Evolutionary conservation across 1,139 yeast genomes (phyloP).

Genomic region (Trichomonascaceae sp.): DNA sequence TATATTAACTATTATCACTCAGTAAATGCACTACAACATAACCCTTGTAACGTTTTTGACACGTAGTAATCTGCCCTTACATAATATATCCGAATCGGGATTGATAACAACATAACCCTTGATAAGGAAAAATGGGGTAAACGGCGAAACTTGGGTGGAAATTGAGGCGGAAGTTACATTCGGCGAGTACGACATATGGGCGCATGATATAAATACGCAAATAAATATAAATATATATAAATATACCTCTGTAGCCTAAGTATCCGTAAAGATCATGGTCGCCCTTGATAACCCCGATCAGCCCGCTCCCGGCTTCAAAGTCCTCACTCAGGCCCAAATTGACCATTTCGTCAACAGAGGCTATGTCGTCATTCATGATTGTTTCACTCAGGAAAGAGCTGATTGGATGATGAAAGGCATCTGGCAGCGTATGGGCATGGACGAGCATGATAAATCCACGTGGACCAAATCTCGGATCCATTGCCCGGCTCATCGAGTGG

Average conservation of each 20-base stretch:
- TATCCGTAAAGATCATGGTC: background rate
- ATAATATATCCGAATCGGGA: background rate
- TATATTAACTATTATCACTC: no score
- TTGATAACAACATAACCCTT: background rate
- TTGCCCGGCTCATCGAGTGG: conserved; percentile 13
- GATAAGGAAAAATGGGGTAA: background rate
- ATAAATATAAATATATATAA: no score
- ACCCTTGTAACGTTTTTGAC: no score
- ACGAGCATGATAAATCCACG: conserved; percentile 11
- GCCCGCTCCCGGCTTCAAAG: conserved; percentile 19
- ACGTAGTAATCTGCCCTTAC: no score
- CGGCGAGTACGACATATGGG: no score
- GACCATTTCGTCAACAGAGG: conserved; percentile 20
- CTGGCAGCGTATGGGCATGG: conserved; percentile 13
- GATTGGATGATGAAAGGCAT: conserved; percentile 14
- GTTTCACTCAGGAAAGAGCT: conserved; percentile 9
- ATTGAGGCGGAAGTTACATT: background rate
- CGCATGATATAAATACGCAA: no score
- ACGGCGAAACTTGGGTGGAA: background rate
- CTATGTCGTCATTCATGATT: conserved; percentile 13
- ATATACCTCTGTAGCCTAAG: background rate
- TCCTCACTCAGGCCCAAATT: conserved; percentile 13
- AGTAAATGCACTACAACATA: no score
- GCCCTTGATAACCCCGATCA: conserved; percentile 8
- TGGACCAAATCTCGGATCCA: conserved; percentile 8